These are phyloP conservation scores for Lachancea thermotolerans DNA, from an alignment of 805 yeast species.

Conservation along the genomic window DNA sequence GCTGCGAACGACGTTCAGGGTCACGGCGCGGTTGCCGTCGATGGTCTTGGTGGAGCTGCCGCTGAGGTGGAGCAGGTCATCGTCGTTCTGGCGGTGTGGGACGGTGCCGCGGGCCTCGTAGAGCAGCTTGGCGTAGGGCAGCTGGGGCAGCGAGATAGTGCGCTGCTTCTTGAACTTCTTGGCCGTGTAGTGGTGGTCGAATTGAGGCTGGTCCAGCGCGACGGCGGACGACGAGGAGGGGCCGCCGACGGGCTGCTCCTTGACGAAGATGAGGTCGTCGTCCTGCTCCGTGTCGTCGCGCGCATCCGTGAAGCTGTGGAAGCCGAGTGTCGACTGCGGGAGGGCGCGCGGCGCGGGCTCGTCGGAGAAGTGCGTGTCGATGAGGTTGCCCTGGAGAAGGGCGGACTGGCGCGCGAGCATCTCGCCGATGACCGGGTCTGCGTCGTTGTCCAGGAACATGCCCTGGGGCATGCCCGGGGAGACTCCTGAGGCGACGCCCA, in stretches of 20 bases:
- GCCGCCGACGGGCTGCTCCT: constrained; percentile 20
- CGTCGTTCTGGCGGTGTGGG: constrained; percentile 25
- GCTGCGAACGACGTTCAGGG: constrained; percentile 18
- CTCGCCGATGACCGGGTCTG: constrained; percentile 18
- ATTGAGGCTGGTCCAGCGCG: background rate
- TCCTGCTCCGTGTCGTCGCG: constrained; percentile 16
- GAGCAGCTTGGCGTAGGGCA: constrained; percentile 41
- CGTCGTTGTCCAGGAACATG: constrained; percentile 9
- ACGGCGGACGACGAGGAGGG: background rate
- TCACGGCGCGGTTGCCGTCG: constrained; percentile 25
- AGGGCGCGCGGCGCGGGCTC: constrained; percentile 12
- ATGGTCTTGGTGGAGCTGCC: constrained; percentile 30
- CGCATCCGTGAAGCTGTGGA: constrained; percentile 11
- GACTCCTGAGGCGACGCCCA: constrained; percentile 7
- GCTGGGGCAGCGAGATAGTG: constrained; percentile 49
- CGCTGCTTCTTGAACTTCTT: constrained; percentile 38
- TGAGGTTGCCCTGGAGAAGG: constrained; percentile 17
- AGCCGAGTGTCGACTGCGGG: constrained; percentile 22
- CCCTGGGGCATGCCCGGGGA: constrained; percentile 4
- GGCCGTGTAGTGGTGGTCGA: constrained; percentile 13
- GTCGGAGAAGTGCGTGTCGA: constrained; percentile 13
- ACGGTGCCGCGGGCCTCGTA: constrained; percentile 27
- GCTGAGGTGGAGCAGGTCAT: constrained; percentile 27
- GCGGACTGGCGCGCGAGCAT: constrained; percentile 24
- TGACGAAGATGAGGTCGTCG: constrained; percentile 27